These are phyloP conservation scores for Kodamaea leandrae DNA, from an alignment of 805 yeast genomes.

Conservation along the genomic window DNA sequence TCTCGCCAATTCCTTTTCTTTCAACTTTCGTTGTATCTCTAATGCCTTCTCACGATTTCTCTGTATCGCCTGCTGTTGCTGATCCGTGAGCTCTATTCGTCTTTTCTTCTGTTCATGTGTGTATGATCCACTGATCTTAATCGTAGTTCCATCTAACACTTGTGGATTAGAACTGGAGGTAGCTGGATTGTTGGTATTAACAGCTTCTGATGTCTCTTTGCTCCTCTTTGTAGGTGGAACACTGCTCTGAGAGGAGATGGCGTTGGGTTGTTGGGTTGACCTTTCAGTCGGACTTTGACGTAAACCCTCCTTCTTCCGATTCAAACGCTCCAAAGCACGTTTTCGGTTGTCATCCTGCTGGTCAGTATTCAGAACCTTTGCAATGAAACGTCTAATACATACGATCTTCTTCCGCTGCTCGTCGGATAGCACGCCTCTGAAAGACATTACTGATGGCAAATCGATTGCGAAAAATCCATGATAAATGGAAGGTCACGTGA, in stretches of 20 bases:
- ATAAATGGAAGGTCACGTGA: too few relatives aligned
- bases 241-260: too few relatives aligned
- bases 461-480: background rate
- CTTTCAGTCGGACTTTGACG: too few relatives aligned
- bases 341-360: slow-evolving; percentile 61
- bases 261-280: too few relatives aligned
- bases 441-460: slow-evolving; percentile 18
- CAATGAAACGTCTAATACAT: slow-evolving; percentile 18
- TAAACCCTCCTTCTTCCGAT: slow-evolving; percentile 23
- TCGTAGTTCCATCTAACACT: slow-evolving; percentile 7
- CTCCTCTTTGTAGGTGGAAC: too few relatives aligned
- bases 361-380: slow-evolving; percentile 14
- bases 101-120: slow-evolving; percentile 18
- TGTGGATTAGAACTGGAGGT: background rate
- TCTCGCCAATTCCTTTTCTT: background rate
- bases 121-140: slow-evolving; percentile 6
- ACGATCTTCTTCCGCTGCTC: slow-evolving; percentile 37
- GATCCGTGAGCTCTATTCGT: slow-evolving; percentile 41
- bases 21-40: slow-evolving; percentile 32
- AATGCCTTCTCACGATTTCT: slow-evolving; percentile 54
- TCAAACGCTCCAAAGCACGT: slow-evolving; percentile 58
- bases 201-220: too few relatives aligned
- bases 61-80: slow-evolving; percentile 49
- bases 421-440: slow-evolving; percentile 27
- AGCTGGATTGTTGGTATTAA: too few relatives aligned